phyloP scores from a whole-genome alignment of 1,139 yeast genomes.

The Hemisphaericaspora xylofermentans region DNA sequence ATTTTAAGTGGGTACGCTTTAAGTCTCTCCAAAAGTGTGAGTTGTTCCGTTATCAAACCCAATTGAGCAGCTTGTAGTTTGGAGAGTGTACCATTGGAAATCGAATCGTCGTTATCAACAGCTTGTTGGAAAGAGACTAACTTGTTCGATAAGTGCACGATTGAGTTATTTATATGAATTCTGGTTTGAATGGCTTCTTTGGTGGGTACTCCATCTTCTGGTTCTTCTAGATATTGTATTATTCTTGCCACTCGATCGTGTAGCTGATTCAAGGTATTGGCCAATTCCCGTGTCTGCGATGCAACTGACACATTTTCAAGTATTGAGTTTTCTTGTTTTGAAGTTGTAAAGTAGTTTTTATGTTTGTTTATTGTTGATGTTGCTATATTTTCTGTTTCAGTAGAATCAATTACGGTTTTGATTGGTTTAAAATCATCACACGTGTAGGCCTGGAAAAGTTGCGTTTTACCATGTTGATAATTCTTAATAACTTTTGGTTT shows the following conservation, averaged over 20 bases:
- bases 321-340: slow-evolving; percentile 7
- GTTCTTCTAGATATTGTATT: slow-evolving; percentile 18
- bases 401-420: slow-evolving; percentile 18
- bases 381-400: slow-evolving; percentile 28
- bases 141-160: slow-evolving; percentile 28
- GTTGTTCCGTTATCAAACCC: slow-evolving; percentile 31
- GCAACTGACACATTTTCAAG: slow-evolving; percentile 4
- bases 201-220: slow-evolving; percentile 1
- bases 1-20: slow-evolving; percentile 20
- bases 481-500: slow-evolving; percentile 2
- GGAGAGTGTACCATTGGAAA: slow-evolving; percentile 6
- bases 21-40: slow-evolving; percentile 24
- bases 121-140: slow-evolving; percentile 15
- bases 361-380: slow-evolving; percentile 28
- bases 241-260: slow-evolving; percentile 21
- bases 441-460: slow-evolving; percentile 9
- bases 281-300: slow-evolving; percentile 18
- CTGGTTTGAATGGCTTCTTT: slow-evolving; percentile 11
- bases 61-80: slow-evolving; percentile 27
- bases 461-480: slow-evolving; percentile 3
- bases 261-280: slow-evolving; percentile 23
- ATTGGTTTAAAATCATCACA: slow-evolving; percentile 7
- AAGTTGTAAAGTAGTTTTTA: slow-evolving; percentile 19
- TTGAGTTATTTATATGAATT: slow-evolving; percentile 22
- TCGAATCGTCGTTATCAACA: slow-evolving; percentile 4